A percentile compares a stretch with the other conserved stretches of the same genome.
These are phyloP conservation scores for Alternaria arbusti DNA, from an alignment of 2,329 filamentous ascomycete genomes.

Conservation along the genomic window DNA sequence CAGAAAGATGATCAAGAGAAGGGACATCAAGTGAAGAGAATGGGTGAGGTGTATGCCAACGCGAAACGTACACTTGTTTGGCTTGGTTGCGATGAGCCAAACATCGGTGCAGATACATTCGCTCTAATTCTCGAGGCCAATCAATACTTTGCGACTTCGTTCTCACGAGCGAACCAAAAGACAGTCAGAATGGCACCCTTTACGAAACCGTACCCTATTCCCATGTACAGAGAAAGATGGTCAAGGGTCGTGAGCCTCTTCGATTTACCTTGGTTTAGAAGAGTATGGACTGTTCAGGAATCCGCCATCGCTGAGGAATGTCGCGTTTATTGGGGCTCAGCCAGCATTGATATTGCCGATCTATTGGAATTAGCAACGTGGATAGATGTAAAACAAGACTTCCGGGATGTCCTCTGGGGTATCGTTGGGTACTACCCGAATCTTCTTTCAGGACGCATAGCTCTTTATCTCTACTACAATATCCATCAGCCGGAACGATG, in stretches of 20 bases:
- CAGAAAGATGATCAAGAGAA: background rate
- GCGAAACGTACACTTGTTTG: background rate
- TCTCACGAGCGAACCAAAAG: accelerated
- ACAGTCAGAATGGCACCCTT: accelerated
- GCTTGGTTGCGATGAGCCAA: background rate
- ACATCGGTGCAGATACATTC: background rate
- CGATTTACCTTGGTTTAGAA: accelerated
- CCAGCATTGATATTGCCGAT: background rate
- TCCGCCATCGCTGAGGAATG: background rate
- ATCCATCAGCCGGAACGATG: accelerated
- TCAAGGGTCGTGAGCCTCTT: accelerated
- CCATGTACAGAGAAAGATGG: accelerated
- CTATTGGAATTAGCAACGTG: background rate
- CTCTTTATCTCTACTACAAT: background rate
- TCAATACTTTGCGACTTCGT: accelerated
- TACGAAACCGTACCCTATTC: background rate
- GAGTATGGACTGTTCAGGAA: background rate
- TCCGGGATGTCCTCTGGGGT: too few relatives aligned
- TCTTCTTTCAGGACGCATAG: too few relatives aligned
- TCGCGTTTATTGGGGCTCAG: background rate
- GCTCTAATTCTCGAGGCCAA: background rate
- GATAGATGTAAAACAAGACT: too few relatives aligned
- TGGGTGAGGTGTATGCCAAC: background rate
- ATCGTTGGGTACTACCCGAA: too few relatives aligned
- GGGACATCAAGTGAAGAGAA: background rate